Percentiles rank a stretch among this genome's conserved stretches.
Conservation (phyloP, 352 stramenopile genomes). For the Pythium brachiatum region DNA sequence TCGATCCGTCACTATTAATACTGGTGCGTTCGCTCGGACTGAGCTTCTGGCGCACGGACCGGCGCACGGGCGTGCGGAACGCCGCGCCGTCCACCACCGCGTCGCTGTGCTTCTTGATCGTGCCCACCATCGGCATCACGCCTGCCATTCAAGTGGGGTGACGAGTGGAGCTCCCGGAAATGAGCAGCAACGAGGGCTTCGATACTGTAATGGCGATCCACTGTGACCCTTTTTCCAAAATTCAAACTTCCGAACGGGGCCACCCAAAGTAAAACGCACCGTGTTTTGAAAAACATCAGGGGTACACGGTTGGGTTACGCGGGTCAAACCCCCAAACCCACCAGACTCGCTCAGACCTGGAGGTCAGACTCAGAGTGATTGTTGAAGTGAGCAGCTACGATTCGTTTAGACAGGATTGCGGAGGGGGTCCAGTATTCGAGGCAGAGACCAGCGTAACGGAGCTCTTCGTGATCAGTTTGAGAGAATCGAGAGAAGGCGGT, state of each 20-base stretch:
- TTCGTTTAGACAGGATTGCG: not conserved
- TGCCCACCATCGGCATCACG: constrained; percentile 28
- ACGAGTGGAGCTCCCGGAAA: not conserved
- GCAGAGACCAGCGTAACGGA: not conserved
- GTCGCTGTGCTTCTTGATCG: constrained; percentile 22
- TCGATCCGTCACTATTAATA: constrained; percentile 7
- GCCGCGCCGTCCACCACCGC: constrained; percentile 16
- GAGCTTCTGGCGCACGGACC: constrained; percentile 14
- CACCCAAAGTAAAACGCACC: not conserved
- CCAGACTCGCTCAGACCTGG: not conserved
- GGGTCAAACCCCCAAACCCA: not conserved
- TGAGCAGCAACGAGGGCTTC: not conserved
- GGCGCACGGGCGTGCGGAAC: constrained; percentile 18
- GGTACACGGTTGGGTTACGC: not conserved
- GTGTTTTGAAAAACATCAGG: not conserved
- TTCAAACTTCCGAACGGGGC: constrained; percentile 30
- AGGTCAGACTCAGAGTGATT: constrained; percentile 8
- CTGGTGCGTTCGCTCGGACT: constrained; percentile 10
- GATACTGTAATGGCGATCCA: not conserved
- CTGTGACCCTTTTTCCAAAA: not conserved
- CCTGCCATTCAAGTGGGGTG: constrained; percentile 18
- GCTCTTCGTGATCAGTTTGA: not conserved
- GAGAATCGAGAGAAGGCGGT: not conserved
- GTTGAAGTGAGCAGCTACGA: constrained; percentile 17
- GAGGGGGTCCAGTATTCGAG: constrained; percentile 9